Evolutionary conservation across 352 stramenopile species (phyloP).

Genomic region (Saprolegnia parasitica): DNA sequence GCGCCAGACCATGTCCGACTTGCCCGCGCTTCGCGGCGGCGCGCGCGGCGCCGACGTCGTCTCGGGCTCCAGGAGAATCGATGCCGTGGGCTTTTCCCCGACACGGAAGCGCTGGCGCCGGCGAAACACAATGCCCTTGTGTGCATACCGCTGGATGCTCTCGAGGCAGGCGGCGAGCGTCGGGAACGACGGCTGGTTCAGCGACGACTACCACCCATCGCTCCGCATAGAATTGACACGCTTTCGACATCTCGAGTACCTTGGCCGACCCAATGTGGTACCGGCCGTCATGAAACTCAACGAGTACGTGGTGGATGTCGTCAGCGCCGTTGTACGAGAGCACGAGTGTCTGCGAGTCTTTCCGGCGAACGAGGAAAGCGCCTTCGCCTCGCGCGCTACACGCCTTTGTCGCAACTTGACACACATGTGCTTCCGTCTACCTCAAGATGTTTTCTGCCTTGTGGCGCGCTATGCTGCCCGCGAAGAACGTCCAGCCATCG

Average conservation of each 20-base stretch:
- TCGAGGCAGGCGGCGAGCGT: slow-evolving; percentile 70
- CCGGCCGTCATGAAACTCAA: slow-evolving; percentile 60
- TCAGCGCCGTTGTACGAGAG: slow-evolving; percentile 73
- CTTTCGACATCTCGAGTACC: too few relatives aligned
- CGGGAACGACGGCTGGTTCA: slow-evolving; percentile 54
- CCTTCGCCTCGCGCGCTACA: slow-evolving; percentile 51
- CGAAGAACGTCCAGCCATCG: slow-evolving; percentile 74
- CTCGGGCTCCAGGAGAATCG: neutral
- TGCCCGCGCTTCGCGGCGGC: neutral
- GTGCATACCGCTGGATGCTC: slow-evolving; percentile 73
- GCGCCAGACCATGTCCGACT: neutral
- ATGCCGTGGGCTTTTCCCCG: slow-evolving; percentile 42
- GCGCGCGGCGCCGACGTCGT: neutral
- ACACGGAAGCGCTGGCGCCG: slow-evolving; percentile 63
- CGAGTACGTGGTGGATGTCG: slow-evolving; percentile 77
- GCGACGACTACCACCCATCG: slow-evolving; percentile 4
- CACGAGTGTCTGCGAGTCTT: slow-evolving; percentile 74
- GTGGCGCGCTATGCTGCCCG: slow-evolving; percentile 64
- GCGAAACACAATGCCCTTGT: slow-evolving; percentile 67
- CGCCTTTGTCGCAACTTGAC: slow-evolving; percentile 8
- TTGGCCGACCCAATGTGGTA: slow-evolving; percentile 79
- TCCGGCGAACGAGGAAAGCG: slow-evolving; percentile 73
- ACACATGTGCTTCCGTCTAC: slow-evolving; percentile 31
- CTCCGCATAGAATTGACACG: too few relatives aligned
- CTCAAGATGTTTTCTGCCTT: slow-evolving; percentile 61